These are phyloP conservation scores for Phytophthora europaea DNA, from an alignment of 352 stramenopile genomes.

Conservation along the genomic window DNA sequence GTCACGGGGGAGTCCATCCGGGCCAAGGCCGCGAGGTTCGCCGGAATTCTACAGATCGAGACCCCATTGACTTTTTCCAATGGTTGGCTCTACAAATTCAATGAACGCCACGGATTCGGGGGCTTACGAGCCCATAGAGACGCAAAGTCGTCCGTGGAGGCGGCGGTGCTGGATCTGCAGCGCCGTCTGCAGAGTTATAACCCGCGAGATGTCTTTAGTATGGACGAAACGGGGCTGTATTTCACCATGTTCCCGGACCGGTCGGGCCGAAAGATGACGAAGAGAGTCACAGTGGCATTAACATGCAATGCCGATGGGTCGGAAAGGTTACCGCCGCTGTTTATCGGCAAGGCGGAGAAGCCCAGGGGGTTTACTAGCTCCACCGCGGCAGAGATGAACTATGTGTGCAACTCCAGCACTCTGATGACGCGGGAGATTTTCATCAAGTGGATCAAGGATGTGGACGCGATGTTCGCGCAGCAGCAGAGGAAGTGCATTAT, in stretches of 20 bases:
- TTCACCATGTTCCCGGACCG: slow-evolving; percentile 38
- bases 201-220: slow-evolving; percentile 28
- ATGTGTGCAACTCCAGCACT: slow-evolving; percentile 35
- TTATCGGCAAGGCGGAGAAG: slow-evolving; percentile 48
- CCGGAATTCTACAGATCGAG: slow-evolving; percentile 33
- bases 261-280: slow-evolving; percentile 29
- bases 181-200: slow-evolving; percentile 26
- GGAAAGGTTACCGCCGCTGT: slow-evolving; percentile 40
- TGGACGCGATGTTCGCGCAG: slow-evolving; percentile 35
- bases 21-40: slow-evolving; percentile 31
- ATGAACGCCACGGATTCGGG: slow-evolving; percentile 39
- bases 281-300: slow-evolving; percentile 37
- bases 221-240: slow-evolving; percentile 41
- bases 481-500: slow-evolving; percentile 38
- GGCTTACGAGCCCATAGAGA: slow-evolving; percentile 19
- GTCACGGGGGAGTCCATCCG: slow-evolving; percentile 40
- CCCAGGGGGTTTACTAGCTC: slow-evolving; percentile 35
- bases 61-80: slow-evolving; percentile 36
- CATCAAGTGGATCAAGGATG: slow-evolving; percentile 35
- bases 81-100: slow-evolving; percentile 48
- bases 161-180: slow-evolving; percentile 22
- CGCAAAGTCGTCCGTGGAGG: slow-evolving; percentile 6
- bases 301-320: slow-evolving; percentile 46
- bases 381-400: slow-evolving; percentile 32
- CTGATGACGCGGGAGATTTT: slow-evolving; percentile 52